phyloP scores from a whole-genome alignment of 2,329 filamentous ascomycete genomes.

The Fusarium bactridioides region DNA sequence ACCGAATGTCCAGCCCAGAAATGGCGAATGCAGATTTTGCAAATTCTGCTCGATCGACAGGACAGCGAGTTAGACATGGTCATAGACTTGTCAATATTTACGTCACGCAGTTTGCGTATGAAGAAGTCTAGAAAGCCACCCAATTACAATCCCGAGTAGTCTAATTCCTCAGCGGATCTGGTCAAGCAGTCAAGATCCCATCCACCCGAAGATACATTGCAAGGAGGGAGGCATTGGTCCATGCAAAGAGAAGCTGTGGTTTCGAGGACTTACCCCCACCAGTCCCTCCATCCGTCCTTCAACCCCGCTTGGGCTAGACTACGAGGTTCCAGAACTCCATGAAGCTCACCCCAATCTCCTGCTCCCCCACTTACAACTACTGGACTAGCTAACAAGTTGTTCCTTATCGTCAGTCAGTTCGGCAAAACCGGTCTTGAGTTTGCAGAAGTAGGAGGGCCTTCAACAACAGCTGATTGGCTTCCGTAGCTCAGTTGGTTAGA shows the following conservation, averaged over 20 bases:
- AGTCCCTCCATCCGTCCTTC: slow-evolving; percentile 8
- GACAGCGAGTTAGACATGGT: neutral
- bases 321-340: slow-evolving; percentile 12
- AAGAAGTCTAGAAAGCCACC: neutral
- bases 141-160: slow-evolving; percentile 1
- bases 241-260: neutral
- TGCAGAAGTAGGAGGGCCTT: fast-evolving
- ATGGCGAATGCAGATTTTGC: neutral
- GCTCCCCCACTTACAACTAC: slow-evolving; percentile 3
- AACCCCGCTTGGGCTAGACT: slow-evolving; percentile 9
- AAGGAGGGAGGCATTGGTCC: neutral
- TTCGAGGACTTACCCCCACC: slow-evolving; percentile 22
- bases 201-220: neutral
- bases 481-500: slow-evolving; percentile 45
- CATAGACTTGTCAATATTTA: neutral
- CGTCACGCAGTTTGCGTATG: neutral
- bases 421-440: neutral
- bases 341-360: slow-evolving; percentile 1
- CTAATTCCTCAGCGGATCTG: neutral
- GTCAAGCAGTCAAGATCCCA: neutral
- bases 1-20: neutral
- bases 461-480: slow-evolving; percentile 35
- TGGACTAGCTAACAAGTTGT: neutral
- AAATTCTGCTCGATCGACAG: neutral
- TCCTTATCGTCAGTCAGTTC: neutral